Conservation (phyloP, 2,329 filamentous ascomycete genomes). For the Fusarium heterosporum region DNA sequence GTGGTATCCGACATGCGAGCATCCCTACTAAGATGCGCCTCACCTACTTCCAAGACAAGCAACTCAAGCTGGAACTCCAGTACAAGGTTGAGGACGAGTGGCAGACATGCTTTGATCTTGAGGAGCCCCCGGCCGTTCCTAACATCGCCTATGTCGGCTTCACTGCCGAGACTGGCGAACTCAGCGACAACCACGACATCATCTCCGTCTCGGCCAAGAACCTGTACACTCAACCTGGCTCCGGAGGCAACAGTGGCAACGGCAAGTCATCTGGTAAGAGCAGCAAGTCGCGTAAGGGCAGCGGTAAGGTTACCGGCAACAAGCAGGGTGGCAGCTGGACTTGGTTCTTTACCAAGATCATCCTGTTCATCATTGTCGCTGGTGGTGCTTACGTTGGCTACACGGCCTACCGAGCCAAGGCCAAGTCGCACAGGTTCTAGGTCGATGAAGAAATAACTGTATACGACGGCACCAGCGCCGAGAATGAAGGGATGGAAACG, state of each 20-base stretch:
- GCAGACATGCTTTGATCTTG: constrained; percentile 87
- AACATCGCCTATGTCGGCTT: constrained; percentile 80
- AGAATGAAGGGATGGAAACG: constrained; percentile 8
- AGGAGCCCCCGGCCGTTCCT: constrained; percentile 80
- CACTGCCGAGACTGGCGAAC: constrained; percentile 91
- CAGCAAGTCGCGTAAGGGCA: constrained; percentile 53
- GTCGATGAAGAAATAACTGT: constrained; percentile 3
- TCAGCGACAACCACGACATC: constrained; percentile 98
- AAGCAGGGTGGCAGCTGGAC: constrained; percentile 66
- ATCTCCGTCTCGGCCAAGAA: constrained; percentile 88
- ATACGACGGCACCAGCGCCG: neutral
- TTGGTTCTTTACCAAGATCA: constrained; percentile 80
- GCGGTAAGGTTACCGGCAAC: constrained; percentile 46
- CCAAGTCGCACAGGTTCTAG: constrained; percentile 69
- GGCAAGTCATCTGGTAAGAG: constrained; percentile 52
- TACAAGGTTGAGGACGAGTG: constrained; percentile 93
- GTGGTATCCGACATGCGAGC: constrained; percentile 84
- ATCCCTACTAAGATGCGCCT: constrained; percentile 87
- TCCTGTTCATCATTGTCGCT: constrained; percentile 77
- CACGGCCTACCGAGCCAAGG: constrained; percentile 81
- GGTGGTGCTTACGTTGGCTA: constrained; percentile 86
- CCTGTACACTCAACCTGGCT: constrained; percentile 76
- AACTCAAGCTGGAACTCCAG: constrained; percentile 88
- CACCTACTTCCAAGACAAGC: constrained; percentile 97
- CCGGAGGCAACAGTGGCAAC: constrained; percentile 45